phyloP scores from a whole-genome alignment of 2,329 filamentous ascomycete species.

The Venturiaceae sp. region DNA sequence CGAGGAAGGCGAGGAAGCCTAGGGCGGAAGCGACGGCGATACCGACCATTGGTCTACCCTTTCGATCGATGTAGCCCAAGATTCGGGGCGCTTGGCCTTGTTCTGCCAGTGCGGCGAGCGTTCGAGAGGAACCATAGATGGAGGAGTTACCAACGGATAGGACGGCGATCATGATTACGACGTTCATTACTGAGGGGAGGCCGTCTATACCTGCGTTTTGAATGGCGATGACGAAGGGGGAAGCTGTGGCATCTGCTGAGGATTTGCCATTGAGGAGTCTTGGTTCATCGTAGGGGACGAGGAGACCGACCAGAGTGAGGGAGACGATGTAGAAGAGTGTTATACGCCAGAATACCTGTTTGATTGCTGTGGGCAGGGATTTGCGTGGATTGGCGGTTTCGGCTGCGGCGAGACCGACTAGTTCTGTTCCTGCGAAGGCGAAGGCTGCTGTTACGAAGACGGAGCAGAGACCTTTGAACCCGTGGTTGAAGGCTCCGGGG shows the following conservation, averaged over 20 bases:
- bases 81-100: slow-evolving; percentile 51
- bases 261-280: slow-evolving; percentile 50
- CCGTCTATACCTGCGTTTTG: slow-evolving; percentile 71
- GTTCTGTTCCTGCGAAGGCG: slow-evolving; percentile 63
- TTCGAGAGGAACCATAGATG: slow-evolving; percentile 84
- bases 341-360: slow-evolving; percentile 94
- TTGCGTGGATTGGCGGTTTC: slow-evolving; percentile 73
- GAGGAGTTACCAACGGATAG: slow-evolving; percentile 86
- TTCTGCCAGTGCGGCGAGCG: slow-evolving; percentile 80
- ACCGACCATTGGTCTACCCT: slow-evolving; percentile 49
- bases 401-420: slow-evolving; percentile 67
- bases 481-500: slow-evolving; percentile 74
- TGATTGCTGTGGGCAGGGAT: slow-evolving; percentile 75
- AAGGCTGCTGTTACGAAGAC: slow-evolving; percentile 72
- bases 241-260: slow-evolving; percentile 61
- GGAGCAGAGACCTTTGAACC: slow-evolving; percentile 73
- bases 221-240: slow-evolving; percentile 91
- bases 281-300: slow-evolving; percentile 64
- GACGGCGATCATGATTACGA: slow-evolving; percentile 85
- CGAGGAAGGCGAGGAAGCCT: slow-evolving; percentile 50
- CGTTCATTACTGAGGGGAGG: slow-evolving; percentile 84
- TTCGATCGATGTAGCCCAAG: slow-evolving; percentile 51
- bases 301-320: slow-evolving; percentile 67
- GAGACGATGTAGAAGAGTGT: slow-evolving; percentile 70
- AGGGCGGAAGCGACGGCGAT: slow-evolving; percentile 45